Evolutionary conservation across 306 rosid genomes (phyloP).

Genomic region (Quercus ilex): DNA sequence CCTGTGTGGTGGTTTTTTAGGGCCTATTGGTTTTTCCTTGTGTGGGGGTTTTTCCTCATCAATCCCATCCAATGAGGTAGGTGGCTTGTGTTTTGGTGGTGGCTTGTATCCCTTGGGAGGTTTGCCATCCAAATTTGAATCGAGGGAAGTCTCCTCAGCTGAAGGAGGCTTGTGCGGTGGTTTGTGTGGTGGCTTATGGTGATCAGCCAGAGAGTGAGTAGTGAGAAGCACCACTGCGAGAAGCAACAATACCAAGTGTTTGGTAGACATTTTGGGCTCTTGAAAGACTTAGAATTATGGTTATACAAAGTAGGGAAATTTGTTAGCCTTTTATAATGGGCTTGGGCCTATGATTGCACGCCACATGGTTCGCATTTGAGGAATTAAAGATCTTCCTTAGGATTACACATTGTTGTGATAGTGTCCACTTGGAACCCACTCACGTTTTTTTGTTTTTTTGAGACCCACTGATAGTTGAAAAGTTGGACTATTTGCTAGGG

Average conservation of each 20-base stretch:
- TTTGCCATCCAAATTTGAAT: too few relatives aligned
- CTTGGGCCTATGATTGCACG: background rate
- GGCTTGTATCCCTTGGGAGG: background rate
- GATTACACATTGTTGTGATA: background rate
- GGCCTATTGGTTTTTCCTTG: too few relatives aligned
- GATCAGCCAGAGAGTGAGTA: slow-evolving; percentile 20
- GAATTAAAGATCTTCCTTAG: too few relatives aligned
- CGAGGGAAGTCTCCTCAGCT: background rate
- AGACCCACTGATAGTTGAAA: background rate
- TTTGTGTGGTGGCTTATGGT: background rate
- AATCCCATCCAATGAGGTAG: background rate
- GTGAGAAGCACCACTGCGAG: slow-evolving; percentile 32
- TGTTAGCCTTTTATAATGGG: slow-evolving; percentile 24
- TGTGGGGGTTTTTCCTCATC: too few relatives aligned
- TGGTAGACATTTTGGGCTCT: slow-evolving; percentile 17
- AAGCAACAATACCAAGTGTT: slow-evolving; percentile 10
- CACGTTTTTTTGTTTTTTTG: background rate
- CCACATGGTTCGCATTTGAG: background rate
- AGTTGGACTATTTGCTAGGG: background rate
- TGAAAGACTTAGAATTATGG: background rate
- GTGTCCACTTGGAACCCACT: background rate
- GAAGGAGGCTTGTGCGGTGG: background rate
- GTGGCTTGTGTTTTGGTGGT: background rate
- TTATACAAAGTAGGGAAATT: background rate
- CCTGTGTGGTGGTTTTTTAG: background rate